Conservation (phyloP, 1,139 yeast species). For the Scheffersomyces insectosa region DNA sequence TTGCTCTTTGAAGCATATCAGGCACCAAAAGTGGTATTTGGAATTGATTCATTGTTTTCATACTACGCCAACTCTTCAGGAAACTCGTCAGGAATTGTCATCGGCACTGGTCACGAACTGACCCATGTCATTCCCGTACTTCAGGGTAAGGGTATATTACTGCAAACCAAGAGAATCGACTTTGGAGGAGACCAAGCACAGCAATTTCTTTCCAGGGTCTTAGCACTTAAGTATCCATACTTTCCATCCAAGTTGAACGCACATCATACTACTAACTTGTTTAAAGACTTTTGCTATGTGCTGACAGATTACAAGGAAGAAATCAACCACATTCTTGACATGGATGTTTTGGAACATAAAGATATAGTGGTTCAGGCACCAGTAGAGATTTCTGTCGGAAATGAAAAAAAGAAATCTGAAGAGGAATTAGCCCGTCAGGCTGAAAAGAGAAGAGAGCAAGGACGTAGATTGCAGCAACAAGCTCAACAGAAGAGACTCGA, state of each 20-base stretch:
- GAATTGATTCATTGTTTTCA: slow-evolving; percentile 80
- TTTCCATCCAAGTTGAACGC: slow-evolving; percentile 75
- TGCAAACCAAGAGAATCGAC: slow-evolving; percentile 77
- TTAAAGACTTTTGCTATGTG: slow-evolving; percentile 78
- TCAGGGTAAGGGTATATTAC: slow-evolving; percentile 61
- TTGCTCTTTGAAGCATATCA: slow-evolving; percentile 77
- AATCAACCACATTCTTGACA: slow-evolving; percentile 53
- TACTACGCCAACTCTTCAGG: slow-evolving; percentile 52
- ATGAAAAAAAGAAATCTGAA: slow-evolving; percentile 71
- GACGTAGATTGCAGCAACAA: slow-evolving; percentile 86
- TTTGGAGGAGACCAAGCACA: slow-evolving; percentile 88
- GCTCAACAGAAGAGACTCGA: slow-evolving; percentile 84
- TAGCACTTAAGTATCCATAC: slow-evolving; percentile 85
- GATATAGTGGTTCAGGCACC: slow-evolving; percentile 87
- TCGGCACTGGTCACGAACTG: slow-evolving; percentile 81
- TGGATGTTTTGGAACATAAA: slow-evolving; percentile 61
- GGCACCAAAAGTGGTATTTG: slow-evolving; percentile 74
- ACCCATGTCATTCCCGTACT: slow-evolving; percentile 83
- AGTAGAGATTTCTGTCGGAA: slow-evolving; percentile 47
- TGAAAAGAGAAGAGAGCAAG: slow-evolving; percentile 82
- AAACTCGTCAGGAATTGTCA: slow-evolving; percentile 61
- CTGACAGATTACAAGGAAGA: slow-evolving; percentile 70
- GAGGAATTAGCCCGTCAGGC: slow-evolving; percentile 80
- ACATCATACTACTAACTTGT: slow-evolving; percentile 64
- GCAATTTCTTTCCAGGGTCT: slow-evolving; percentile 59